Evolutionary conservation across 169 alveolate species (phyloP), one percentile per base, ranked within the genome.

Genomic region (Plasmodium malariae): DNA sequence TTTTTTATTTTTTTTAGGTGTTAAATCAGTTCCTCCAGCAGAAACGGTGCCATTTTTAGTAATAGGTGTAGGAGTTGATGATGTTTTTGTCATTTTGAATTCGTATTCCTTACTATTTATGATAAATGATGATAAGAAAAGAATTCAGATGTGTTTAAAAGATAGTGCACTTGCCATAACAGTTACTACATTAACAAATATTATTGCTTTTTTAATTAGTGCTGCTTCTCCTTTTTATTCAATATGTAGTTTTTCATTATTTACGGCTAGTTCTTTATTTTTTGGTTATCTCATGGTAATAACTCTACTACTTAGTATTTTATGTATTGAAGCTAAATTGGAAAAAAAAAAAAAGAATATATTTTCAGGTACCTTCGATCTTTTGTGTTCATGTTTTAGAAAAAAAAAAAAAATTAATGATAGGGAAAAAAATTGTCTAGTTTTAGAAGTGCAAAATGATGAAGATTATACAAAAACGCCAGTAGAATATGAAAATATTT

Each of bases 31-130:
- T 11, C 93, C 95, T 11, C 93, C 97, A 1, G 95, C 94, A 17
- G 92, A 94, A 32, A 95, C 96, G 0, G 96, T 96, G 9, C 97
- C 97, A 7, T 92, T 95, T 80, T 88, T 95, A 11, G 96, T 94
- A 12, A 74, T 95, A 17, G 97, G 96, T 30, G 95, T 95, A 24
- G 96, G 97, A 14, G 94, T 95, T 17, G 97, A 95, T 54, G 96
- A 95, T 40, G 93, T 93, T 1, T 94, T 94, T 71, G 97, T 95
- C 14, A 92, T 95, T 1, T 57, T 95, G 57, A 94, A 95, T 87
- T 93, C 96, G 0, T 95, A 93, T 49, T 86, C 95, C 0, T 88
- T 95, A 67, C 83, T 96, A 6, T 93, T 87, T 55, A 94, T 93
- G 69, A 70, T 90, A 51, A 92, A 93, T 26, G 91, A 89, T 59